Evolutionary conservation across 768 basidiomycete species (phyloP), one percentile per base, ranked within the genome.

Genomic region (Amanita polypyramis): DNA sequence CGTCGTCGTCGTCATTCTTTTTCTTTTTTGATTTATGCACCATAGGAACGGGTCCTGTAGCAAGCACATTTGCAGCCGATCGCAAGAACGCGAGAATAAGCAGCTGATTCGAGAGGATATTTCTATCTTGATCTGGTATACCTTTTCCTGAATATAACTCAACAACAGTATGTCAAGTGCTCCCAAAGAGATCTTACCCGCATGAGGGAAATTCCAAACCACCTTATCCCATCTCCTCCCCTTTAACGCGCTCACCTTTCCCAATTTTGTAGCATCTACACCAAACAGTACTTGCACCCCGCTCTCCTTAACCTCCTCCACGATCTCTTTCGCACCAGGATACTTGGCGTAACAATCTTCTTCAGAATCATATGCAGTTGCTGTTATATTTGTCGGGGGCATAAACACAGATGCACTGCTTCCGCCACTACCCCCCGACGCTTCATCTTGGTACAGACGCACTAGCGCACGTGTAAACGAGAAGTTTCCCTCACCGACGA

Each of bases 151-250:
- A 35, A 32, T 32, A 52, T 20, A 20, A 33, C 49, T 17, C 38
- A 51, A 39, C 20, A 34, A 10, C 9, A 14, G 29, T 40, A 45
- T 19, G 4, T 17, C 50, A 34, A 49, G n/a, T 12, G 4, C 1
- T 36, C 12, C 32, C 14, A 21, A n/a, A 39, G 2, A 49, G 32
- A 10, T 58, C 78, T 54, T 57, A 89, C 94, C 94, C 57, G 86
- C 85, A 67, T 98, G 95, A 50, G 95, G 95, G 60, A 97, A 98
- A 62, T 98, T 96, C 83, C 91, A 97, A 5, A 89, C 79, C 49
- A 97, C 75, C 52, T 76, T 77, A 63, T 91, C 84, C 76, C 85
- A 86, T 47, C 65, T 74, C 52, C 69, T 66, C 34, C 76, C 77
- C 52, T 79, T 85, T 39, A 94, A 62, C 5, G 62, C 59, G 5